Percentiles rank a stretch among this genome's conserved stretches.
Conservation (phyloP, 495 filamentous ascomycete species). For the Daldinia loculata region DNA sequence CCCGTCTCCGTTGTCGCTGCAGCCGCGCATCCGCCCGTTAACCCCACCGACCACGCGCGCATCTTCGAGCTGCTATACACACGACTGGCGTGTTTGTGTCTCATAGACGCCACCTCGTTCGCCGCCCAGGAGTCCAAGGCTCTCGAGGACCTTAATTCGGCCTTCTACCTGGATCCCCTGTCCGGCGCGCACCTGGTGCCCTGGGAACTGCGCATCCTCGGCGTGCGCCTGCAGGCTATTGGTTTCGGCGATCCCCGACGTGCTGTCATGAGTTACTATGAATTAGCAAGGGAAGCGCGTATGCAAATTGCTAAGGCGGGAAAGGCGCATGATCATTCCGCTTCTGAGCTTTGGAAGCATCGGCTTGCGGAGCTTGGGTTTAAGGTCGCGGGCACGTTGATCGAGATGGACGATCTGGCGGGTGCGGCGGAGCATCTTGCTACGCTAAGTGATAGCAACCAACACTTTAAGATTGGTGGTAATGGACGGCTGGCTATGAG, state of each 20-base stretch:
- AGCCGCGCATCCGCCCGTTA: conserved; percentile 53
- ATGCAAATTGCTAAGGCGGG: conserved; percentile 54
- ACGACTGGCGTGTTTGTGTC: conserved; percentile 81
- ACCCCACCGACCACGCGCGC: conserved; percentile 63
- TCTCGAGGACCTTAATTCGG: conserved; percentile 78
- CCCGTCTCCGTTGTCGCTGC: conserved; percentile 40
- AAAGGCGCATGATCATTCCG: conserved; percentile 52
- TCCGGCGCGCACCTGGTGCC: conserved; percentile 72
- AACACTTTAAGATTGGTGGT: conserved; percentile 58
- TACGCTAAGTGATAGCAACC: conserved; percentile 54
- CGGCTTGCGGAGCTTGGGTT: conserved; percentile 79
- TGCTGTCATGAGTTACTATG: conserved; percentile 87
- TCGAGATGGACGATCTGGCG: conserved; percentile 90
- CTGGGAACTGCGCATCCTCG: conserved; percentile 85
- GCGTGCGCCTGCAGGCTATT: conserved; percentile 82
- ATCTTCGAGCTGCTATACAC: conserved; percentile 85
- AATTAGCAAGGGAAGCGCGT: conserved; percentile 80
- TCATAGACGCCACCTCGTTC: conserved; percentile 71
- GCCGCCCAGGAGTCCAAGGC: conserved; percentile 88
- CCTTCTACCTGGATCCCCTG: conserved; percentile 67
- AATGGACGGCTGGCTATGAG: conserved; percentile 51
- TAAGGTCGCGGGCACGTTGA: conserved; percentile 77
- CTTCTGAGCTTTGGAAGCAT: conserved; percentile 69
- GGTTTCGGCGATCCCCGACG: conserved; percentile 84
- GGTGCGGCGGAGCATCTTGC: conserved; percentile 75